Conservation (phyloP, 352 stramenopile genomes). For the Elongisporangium prolatum region DNA sequence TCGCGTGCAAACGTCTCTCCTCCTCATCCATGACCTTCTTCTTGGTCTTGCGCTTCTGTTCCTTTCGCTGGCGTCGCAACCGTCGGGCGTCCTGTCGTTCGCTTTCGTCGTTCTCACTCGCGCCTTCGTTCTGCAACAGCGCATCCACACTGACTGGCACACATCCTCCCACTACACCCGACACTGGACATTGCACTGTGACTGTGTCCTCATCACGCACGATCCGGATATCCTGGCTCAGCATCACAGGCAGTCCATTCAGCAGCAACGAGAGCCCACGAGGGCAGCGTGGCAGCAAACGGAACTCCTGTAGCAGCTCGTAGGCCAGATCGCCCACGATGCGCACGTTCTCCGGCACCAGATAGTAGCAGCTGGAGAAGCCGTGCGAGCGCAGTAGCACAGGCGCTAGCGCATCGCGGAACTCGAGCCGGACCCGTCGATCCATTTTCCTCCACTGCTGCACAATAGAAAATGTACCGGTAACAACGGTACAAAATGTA, state of each 20-base stretch:
- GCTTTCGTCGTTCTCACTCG: not conserved
- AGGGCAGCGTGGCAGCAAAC: slow-evolving; percentile 33
- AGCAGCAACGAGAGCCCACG: slow-evolving; percentile 48
- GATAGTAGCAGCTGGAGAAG: slow-evolving; percentile 64
- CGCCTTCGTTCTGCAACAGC: not conserved
- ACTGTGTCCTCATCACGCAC: slow-evolving; percentile 64
- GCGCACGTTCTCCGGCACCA: slow-evolving; percentile 36
- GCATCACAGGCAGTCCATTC: slow-evolving; percentile 52
- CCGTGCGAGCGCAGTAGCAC: slow-evolving; percentile 40
- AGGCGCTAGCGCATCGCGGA: slow-evolving; percentile 42
- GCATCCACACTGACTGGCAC: not conserved
- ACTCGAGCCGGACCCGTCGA: slow-evolving; percentile 45
- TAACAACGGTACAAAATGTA: not conserved
- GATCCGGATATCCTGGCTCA: slow-evolving; percentile 50
- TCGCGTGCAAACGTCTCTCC: not conserved
- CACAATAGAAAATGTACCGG: not conserved
- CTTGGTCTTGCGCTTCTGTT: slow-evolving; percentile 1
- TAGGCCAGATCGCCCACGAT: slow-evolving; percentile 62
- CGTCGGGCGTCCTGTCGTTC: slow-evolving; percentile 1
- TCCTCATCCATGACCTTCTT: not conserved
- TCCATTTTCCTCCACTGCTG: slow-evolving; percentile 4
- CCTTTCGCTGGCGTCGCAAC: not conserved
- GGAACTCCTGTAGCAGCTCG: slow-evolving; percentile 54
- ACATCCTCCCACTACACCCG: not conserved
- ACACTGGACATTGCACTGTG: slow-evolving; percentile 32